Conservation (phyloP, 148 eudicot species). For the Fallopia convolvulus region DNA sequence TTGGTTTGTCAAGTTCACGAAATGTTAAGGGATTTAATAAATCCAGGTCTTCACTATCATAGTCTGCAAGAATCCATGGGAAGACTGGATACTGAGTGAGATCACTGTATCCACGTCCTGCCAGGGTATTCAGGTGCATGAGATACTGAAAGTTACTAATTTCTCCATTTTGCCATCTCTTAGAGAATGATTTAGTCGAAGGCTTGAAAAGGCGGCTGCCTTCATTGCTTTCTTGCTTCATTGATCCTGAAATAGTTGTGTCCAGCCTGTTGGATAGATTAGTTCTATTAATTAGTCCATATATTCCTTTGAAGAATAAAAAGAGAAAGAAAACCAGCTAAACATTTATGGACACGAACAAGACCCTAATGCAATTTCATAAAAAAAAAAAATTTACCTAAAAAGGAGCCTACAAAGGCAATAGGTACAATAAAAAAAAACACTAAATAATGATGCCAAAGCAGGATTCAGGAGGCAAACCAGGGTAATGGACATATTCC, state of each 20-base stretch:
- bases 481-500: not conserved
- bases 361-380: not conserved
- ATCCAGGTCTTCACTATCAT: constrained; percentile 83
- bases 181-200: constrained; percentile 85
- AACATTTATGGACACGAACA: not conserved
- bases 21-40: constrained; percentile 68
- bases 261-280: constrained; percentile 60
- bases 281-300: not conserved
- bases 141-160: constrained; percentile 98
- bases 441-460: not conserved
- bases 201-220: constrained; percentile 92
- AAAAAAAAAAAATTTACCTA: not conserved
- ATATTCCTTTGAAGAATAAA: not conserved
- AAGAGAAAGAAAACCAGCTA: not conserved
- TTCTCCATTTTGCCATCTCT: constrained; percentile 99
- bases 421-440: not conserved
- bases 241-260: constrained; percentile 82
- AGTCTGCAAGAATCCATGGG: constrained; percentile 97
- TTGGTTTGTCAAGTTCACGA: constrained; percentile 89
- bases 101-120: constrained; percentile 99
- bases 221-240: constrained; percentile 83
- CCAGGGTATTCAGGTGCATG: constrained; percentile 97
- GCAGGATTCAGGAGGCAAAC: not conserved
- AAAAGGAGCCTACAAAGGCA: not conserved
- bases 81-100: constrained; percentile 98